Conservation (phyloP, 768 basidiomycete genomes). For the Mycena crocata region DNA sequence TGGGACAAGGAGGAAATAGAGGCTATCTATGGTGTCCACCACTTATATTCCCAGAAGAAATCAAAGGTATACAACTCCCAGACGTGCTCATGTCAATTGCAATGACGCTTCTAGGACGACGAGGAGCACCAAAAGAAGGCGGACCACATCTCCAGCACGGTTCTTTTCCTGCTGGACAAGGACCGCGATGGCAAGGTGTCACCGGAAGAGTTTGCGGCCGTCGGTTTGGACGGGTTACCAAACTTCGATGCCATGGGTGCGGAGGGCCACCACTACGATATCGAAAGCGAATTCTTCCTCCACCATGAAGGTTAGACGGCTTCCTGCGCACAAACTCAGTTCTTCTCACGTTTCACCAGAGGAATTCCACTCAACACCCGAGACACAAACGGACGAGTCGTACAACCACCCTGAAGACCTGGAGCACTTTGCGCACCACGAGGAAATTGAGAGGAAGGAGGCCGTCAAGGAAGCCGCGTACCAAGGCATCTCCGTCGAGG, state of each 20-base stretch:
- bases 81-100: neutral
- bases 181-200: constrained; percentile 78
- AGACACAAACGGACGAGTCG: constrained; percentile 96
- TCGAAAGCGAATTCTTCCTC: constrained; percentile 94
- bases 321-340: neutral
- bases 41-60: constrained; percentile 86
- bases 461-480: constrained; percentile 85
- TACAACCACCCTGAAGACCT: constrained; percentile 94
- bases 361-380: constrained; percentile 93
- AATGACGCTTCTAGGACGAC: constrained; percentile 63
- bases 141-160: constrained; percentile 75
- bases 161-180: constrained; percentile 80
- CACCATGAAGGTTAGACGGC: constrained; percentile 88
- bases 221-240: constrained; percentile 82
- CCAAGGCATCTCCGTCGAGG: constrained; percentile 84
- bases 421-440: constrained; percentile 93
- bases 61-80: constrained; percentile 62
- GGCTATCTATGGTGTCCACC: constrained; percentile 96
- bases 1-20: constrained; percentile 93
- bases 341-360: constrained; percentile 57
- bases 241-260: constrained; percentile 88
- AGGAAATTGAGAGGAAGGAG: constrained; percentile 85
- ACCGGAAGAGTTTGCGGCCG: constrained; percentile 75
- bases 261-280: constrained; percentile 94
- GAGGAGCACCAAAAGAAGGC: constrained; percentile 86